Evolutionary conservation across 2,329 filamentous ascomycete species (phyloP), one percentile per base, ranked within the genome.

Genomic region (Ceratocystis cubensis): DNA sequence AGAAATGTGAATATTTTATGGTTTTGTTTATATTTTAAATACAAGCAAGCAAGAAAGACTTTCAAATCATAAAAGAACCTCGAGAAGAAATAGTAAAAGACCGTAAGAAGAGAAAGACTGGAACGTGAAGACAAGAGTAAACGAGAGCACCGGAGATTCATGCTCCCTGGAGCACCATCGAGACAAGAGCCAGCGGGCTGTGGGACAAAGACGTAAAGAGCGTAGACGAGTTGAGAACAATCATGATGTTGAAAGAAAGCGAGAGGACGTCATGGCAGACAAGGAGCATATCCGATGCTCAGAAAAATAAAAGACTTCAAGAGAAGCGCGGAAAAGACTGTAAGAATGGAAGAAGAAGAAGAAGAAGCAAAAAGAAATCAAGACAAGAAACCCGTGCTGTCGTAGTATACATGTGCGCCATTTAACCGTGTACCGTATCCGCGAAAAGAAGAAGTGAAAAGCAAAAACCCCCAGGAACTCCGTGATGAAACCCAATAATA

Each of bases 191-290:
- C 6, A n/a, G n/a, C 22, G 33, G 20, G 61, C 25, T 20, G n/a
- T 20, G 59, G 61, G 3, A 41, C 37, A 41, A 41, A 41, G 37
- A 41, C 37, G 10, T 41, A 41, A 41, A 41, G 37, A 41, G 37
- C 37, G 37, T 41, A 41, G 37, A 41, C 20, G 37, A 41, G 53
- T 28, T 30, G n/a, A 46, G 6, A 61, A 37, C n/a, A 45, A 30
- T 65, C 41, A 57, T 65, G 33, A 45, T 46, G 28, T 30, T 61
- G 41, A 62, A 41, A 25, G 22, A 57, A 46, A 67, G 64, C 44
- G 65, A 67, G 48, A 45, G 61, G 65, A 67, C 65, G 65, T 67
- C 63, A 28, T 65, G 20, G 25, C 15, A 25, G 37, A 45, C 61
- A 50, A 56, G 48, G 63, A 41, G 28, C 64, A 44, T 30, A 37